phyloP scores from a whole-genome alignment of 1,284 basidiomycete genomes.

The Heterobasidion annosum region DNA sequence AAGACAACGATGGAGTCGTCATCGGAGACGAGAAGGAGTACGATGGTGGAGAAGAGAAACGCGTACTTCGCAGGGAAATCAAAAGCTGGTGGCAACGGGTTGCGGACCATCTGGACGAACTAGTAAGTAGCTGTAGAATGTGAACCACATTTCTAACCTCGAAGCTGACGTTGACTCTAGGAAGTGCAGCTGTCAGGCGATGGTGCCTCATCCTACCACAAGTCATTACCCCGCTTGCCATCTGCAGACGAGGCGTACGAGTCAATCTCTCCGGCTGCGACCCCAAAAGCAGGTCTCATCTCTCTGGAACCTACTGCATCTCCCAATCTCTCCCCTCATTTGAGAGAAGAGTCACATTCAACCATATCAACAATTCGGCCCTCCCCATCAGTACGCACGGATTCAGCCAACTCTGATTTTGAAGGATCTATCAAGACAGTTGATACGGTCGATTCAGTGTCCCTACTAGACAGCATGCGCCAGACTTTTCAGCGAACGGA shows the following conservation, averaged over 20 bases:
- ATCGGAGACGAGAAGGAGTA: neutral
- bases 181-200: slow-evolving; percentile 30
- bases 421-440: slow-evolving; percentile 14
- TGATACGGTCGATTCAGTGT: slow-evolving; percentile 19
- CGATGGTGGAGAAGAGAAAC: slow-evolving; percentile 31
- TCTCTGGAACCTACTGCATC: slow-evolving; percentile 8
- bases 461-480: slow-evolving; percentile 40
- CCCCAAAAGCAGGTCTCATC: slow-evolving; percentile 5
- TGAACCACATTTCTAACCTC: neutral
- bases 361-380: slow-evolving; percentile 11
- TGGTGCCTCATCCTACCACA: slow-evolving; percentile 21
- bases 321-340: neutral
- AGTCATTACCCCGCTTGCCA: slow-evolving; percentile 47
- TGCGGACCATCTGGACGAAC: slow-evolving; percentile 46
- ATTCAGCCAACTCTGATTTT: slow-evolving; percentile 8
- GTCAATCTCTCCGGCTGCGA: slow-evolving; percentile 9
- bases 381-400: slow-evolving; percentile 7
- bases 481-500: slow-evolving; percentile 50
- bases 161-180: slow-evolving; percentile 18
- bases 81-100: slow-evolving; percentile 57
- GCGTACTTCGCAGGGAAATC: slow-evolving; percentile 46
- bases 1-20: slow-evolving; percentile 1
- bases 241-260: slow-evolving; percentile 41
- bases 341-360: slow-evolving; percentile 4
- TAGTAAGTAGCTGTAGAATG: slow-evolving; percentile 30